phyloP scores from a whole-genome alignment of 2,329 filamentous ascomycete species.

The Phialophora tarda region DNA sequence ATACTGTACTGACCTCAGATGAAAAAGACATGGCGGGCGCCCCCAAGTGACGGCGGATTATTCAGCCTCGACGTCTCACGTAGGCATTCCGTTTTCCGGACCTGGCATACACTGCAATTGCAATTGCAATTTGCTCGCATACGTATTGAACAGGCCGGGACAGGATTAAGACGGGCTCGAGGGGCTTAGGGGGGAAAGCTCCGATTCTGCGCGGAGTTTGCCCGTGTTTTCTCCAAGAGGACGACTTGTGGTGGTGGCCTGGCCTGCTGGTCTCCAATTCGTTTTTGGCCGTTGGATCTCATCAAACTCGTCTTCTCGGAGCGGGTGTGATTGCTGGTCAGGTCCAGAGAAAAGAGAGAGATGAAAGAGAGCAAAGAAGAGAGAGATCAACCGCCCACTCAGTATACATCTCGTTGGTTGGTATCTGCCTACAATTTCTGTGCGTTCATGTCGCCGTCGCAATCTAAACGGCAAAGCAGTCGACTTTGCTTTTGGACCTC shows the following conservation, averaged over 20 bases:
- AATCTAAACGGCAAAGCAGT: not conserved
- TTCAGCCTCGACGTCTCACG: slow-evolving; percentile 13
- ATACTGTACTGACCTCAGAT: not conserved
- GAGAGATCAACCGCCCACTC: not conserved
- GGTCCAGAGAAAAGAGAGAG: not conserved
- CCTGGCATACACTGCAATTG: not conserved
- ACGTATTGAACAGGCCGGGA: too few relatives aligned
- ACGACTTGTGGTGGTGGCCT: not conserved
- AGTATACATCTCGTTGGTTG: not conserved
- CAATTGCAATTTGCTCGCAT: too few relatives aligned
- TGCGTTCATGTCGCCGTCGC: not conserved
- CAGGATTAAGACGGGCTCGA: not conserved
- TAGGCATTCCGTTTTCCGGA: slow-evolving; percentile 1
- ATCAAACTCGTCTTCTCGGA: not conserved
- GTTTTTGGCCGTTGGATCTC: not conserved
- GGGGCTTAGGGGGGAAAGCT: not conserved
- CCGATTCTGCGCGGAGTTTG: not conserved
- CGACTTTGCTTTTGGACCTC: not conserved
- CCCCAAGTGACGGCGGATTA: not conserved
- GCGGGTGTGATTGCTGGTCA: not conserved
- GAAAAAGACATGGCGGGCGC: not conserved
- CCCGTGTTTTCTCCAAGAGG: not conserved
- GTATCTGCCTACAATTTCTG: not conserved
- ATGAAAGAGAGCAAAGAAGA: not conserved
- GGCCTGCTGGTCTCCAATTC: not conserved